Evolutionary conservation across 179 eudicot species (phyloP).

Genomic region (Spergularia azorica): DNA sequence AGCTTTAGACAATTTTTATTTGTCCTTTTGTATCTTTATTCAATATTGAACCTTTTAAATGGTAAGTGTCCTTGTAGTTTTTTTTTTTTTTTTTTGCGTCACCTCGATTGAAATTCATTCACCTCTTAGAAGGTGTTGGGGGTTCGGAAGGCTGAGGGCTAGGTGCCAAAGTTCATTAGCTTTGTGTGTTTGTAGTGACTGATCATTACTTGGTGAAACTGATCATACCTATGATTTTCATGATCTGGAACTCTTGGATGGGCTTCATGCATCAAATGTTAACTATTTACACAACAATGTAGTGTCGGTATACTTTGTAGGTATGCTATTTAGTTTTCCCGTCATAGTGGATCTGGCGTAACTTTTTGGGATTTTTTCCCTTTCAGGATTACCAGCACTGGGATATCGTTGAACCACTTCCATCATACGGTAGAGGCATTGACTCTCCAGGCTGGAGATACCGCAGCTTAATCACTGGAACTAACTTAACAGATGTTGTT

Average conservation of each 20-base stretch:
- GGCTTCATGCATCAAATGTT: too few species aligned
- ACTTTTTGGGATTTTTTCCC: neutral
- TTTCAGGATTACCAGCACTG: conserved; percentile 13
- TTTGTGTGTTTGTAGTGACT: too few species aligned
- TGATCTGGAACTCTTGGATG: too few species aligned
- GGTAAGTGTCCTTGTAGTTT: neutral
- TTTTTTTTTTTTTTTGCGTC: neutral
- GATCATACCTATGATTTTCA: too few species aligned
- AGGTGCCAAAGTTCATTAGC: neutral
- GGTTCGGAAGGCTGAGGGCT: neutral
- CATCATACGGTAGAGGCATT: conserved; percentile 19
- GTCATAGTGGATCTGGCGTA: too few species aligned
- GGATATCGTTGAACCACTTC: conserved; percentile 15
- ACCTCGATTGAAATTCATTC: neutral
- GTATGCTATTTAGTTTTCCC: too few species aligned
- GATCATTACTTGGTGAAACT: too few species aligned
- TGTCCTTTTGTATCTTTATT: too few species aligned
- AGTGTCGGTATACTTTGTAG: too few species aligned
- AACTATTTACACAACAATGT: too few species aligned
- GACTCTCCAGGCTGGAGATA: conserved; percentile 16
- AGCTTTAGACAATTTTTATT: too few species aligned
- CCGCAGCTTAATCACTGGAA: conserved; percentile 12
- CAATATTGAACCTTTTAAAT: too few species aligned
- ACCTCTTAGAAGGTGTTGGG: neutral
- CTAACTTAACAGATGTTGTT: conserved; percentile 9